Evolutionary conservation across 2,329 filamentous ascomycete species (phyloP).

Genomic region (Microsporum canis): DNA sequence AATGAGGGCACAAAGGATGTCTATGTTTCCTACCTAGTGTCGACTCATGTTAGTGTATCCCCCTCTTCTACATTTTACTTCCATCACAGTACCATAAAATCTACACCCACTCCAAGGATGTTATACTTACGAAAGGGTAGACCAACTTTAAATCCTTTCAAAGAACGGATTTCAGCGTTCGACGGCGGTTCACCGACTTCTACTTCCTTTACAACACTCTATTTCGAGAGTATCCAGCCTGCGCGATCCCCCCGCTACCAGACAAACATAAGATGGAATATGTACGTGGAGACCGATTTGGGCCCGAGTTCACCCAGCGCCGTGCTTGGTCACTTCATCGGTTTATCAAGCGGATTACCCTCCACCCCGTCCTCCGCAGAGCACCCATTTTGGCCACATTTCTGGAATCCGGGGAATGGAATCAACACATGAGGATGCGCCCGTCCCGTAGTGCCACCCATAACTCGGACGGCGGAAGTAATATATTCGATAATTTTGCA

Average conservation of each 20-base stretch:
- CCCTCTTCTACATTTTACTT: constrained; percentile 9
- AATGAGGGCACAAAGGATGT: constrained; percentile 93
- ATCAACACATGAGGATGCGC: constrained; percentile 79
- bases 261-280: constrained; percentile 99
- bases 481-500: constrained; percentile 88
- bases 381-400: constrained; percentile 76
- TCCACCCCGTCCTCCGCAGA: constrained; percentile 80
- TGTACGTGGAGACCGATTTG: constrained; percentile 90
- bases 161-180: constrained; percentile 63
- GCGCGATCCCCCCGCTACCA: constrained; percentile 84
- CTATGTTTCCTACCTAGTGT: constrained; percentile 91
- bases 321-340: constrained; percentile 83
- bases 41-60: constrained; percentile 57
- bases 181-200: constrained; percentile 94
- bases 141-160: constrained; percentile 92
- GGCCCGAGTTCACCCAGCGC: constrained; percentile 77
- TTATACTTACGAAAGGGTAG: constrained; percentile 39
- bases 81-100: constrained; percentile 5
- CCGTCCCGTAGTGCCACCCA: constrained; percentile 51
- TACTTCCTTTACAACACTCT: constrained; percentile 91
- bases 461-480: constrained; percentile 36
- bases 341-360: constrained; percentile 72
- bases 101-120: background rate
- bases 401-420: constrained; percentile 90
- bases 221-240: constrained; percentile 74